Conservation (phyloP, 169 alveolate species). For the Plasmodium vivax region DNA sequence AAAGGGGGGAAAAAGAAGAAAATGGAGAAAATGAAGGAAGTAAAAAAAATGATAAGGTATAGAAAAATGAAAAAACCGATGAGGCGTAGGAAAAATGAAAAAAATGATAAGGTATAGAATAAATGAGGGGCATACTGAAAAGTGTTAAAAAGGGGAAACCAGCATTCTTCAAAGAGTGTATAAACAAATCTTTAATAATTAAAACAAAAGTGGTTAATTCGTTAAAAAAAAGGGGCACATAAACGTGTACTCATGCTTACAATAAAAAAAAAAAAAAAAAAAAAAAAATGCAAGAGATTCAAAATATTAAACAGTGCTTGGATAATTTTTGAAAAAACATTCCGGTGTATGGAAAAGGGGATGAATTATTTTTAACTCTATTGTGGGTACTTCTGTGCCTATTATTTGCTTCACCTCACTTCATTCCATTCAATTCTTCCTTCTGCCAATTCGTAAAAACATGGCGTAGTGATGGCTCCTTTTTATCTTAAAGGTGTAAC, state of each 20-base stretch:
- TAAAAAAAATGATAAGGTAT: neutral
- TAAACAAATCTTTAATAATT: slow-evolving; percentile 19
- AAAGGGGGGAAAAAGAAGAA: neutral
- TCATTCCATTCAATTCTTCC: neutral
- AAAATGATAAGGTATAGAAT: neutral
- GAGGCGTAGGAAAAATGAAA: neutral
- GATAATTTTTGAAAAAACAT: slow-evolving; percentile 9
- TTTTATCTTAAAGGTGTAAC: slow-evolving; percentile 4
- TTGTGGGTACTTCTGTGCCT: neutral
- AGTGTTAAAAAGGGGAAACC: neutral
- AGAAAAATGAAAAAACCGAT: neutral
- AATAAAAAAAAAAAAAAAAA: neutral
- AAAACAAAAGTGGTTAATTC: slow-evolving; percentile 13
- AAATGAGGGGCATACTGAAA: neutral
- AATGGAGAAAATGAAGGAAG: neutral
- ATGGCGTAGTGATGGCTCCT: neutral
- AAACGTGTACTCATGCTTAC: neutral
- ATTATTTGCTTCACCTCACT: neutral
- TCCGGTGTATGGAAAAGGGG: slow-evolving; percentile 5
- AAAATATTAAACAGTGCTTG: neutral
- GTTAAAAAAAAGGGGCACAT: neutral
- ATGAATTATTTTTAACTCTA: neutral
- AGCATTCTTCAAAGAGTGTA: neutral
- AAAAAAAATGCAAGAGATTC: neutral
- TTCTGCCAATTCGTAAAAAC: neutral